Base-by-base conservation (phyloP, 257 asterid genomes). In the Orobanche coerulescens region DNA sequence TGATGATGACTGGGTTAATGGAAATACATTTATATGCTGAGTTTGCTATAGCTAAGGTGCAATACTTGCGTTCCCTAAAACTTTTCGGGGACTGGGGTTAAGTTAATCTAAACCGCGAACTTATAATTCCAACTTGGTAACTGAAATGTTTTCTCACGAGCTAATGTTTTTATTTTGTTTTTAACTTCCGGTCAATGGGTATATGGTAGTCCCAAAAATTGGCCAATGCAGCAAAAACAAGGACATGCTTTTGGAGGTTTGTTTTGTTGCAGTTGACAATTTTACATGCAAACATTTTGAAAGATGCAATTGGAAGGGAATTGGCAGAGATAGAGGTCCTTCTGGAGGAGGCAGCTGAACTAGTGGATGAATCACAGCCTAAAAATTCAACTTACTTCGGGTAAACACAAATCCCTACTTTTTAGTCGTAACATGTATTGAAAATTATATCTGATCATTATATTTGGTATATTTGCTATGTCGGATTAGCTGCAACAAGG, bases 331-430 rank as follows among this genome's bases (percentile, higher is more conserved):
- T 89, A 61, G 96, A 89, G 77, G 96, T 85, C 65, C 61, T 80
- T 71, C 59, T 93, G 81, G 95, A 93, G 77, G 99, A 93, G 79
- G 99, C 99, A 55, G 99, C 99, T 70, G 97, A 89, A 76, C 95
- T 93, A 61, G 99, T 93, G 68, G 97, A 83, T 70, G 86, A 81
- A 33, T 78, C 89, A 58, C 90, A 71, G 73, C 87, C 84, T 26
- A 84, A 84, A 73, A 81, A 93, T 72, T 90, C 97, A 61, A 93
- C 94, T 69, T 93, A 89, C 80, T 86, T 84, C 92, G 86, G 99
- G 99, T 93, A 77, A 59, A 51, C 28, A 2, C 4, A 26, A 62
- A 70, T 43, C 56, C 40, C 8, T 47, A 20, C 5, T 26, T 26
- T 26, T 58, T 39, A 13, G 64, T 20, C 58, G 11, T 44, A 51